Conservation (phyloP, 768 basidiomycete species). For the Tephrocybe sp. region DNA sequence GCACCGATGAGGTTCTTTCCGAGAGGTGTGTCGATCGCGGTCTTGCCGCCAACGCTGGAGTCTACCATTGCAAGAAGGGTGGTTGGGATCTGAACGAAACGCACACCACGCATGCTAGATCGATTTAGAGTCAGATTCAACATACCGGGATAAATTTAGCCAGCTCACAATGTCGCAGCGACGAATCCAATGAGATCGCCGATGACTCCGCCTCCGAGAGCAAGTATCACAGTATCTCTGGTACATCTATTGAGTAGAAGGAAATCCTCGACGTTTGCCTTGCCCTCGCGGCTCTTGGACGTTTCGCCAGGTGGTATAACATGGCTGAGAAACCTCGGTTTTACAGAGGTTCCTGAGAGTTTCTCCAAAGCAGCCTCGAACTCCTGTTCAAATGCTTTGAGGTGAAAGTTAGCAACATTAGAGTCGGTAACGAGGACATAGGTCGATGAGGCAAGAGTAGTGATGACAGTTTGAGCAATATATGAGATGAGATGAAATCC, state of each 20-base stretch:
- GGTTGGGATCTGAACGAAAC: conserved; percentile 94
- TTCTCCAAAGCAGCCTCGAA: conserved; percentile 49
- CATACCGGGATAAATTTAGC: conserved; percentile 2
- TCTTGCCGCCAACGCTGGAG: conserved; percentile 96
- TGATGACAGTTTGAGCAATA: conserved; percentile 73
- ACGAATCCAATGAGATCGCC: conserved; percentile 97
- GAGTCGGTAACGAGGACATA: conserved; percentile 95
- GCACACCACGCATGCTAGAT: conserved; percentile 92
- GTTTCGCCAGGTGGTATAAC: conserved; percentile 90
- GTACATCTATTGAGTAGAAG: conserved; percentile 86
- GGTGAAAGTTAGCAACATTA: conserved; percentile 81
- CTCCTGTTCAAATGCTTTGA: conserved; percentile 62
- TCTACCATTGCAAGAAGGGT: conserved; percentile 98
- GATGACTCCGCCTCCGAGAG: conserved; percentile 95
- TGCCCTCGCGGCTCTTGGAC: conserved; percentile 87
- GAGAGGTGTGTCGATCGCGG: conserved; percentile 97
- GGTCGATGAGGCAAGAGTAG: conserved; percentile 71
- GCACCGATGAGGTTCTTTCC: conserved; percentile 99
- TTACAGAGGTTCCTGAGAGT: conserved; percentile 22
- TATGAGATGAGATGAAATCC: conserved; percentile 92
- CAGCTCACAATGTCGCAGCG: conserved; percentile 90
- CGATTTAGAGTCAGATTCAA: conserved; percentile 7
- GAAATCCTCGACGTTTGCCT: conserved; percentile 93
- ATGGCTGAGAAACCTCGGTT: conserved; percentile 72
- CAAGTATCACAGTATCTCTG: conserved; percentile 89